Evolutionary conservation across 345 rosid species (phyloP), one percentile per base, ranked within the genome.

Genomic region (Angophora floribunda): DNA sequence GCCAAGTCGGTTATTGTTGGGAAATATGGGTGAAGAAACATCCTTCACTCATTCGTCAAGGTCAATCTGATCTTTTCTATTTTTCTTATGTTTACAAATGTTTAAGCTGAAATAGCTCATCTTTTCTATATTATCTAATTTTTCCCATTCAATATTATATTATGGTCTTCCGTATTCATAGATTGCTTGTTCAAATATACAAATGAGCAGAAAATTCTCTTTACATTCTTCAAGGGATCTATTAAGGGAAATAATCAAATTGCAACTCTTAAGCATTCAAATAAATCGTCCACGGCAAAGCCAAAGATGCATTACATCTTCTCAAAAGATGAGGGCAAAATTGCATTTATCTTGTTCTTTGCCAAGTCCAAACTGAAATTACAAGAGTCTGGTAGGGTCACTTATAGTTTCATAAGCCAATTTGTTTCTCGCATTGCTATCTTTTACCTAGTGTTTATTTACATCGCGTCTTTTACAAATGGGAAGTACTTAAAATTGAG

Each of bases 191-290:
- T n/a, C 36, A n/a, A 63, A 63, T 13, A n/a, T 0, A 4, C 7
- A 28, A 28, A 17, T 0, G 9, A 0, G 17, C 9, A 63, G 0
- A 63, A 3, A 13, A n/a, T n/a, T 13, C 2, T 2, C 32, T 1
- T 63, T 63, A 4, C 1, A 63, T 3, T 11, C 65, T 11, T 0
- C 3, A 11, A 24, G 14, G 65, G 4, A 59, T 24, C 24, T 0
- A 22, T 57, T 57, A 3, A 12, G 65, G 3, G 14, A 59, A 59
- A 59, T 61, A 28, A 3, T 28, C 8, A 13, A 28, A 61, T 61
- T 0, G 0, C 6, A 0, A n/a, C 17, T 63, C 1, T 13, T 1
- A 28, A 0, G 7, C 36, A n/a, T 28, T 61, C 0, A 2, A 0
- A 10, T 0, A 6, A 0, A 61, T 61, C 2, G 8, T 12, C 32